Evolutionary conservation across 352 stramenopile genomes (phyloP).

Genomic region (Pythium myriotylum): DNA sequence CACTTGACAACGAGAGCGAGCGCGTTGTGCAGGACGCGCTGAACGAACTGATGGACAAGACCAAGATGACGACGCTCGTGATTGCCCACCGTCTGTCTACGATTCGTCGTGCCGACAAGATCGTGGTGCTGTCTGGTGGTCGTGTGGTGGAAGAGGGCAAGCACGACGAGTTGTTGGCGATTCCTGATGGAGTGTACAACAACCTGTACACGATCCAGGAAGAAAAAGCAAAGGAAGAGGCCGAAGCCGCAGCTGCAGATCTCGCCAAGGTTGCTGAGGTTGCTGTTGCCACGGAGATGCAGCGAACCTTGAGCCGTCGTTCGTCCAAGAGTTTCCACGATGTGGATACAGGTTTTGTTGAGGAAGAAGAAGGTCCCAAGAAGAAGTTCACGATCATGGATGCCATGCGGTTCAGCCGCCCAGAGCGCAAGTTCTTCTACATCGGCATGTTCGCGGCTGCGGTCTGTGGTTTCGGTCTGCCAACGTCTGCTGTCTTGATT

Average conservation of each 20-base stretch:
- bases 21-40: conserved; percentile 47
- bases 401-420: conserved; percentile 28
- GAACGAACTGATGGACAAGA: conserved; percentile 33
- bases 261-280: conserved; percentile 83
- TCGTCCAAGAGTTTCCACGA: conserved; percentile 56
- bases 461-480: conserved; percentile 28
- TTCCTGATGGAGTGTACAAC: conserved; percentile 75
- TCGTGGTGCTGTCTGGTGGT: conserved; percentile 37
- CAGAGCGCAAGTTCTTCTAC: conserved; percentile 43
- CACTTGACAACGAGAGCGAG: conserved; percentile 53
- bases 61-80: conserved; percentile 60
- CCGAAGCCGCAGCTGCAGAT: conserved; percentile 23
- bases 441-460: conserved; percentile 33
- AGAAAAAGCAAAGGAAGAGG: conserved; percentile 3
- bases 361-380: conserved; percentile 28
- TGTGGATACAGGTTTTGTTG: conserved; percentile 29
- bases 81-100: conserved; percentile 57
- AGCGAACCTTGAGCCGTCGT: conserved; percentile 69
- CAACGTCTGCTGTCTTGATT: conserved; percentile 17
- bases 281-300: conserved; percentile 60
- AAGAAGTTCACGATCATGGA: conserved; percentile 37
- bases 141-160: conserved; percentile 40
- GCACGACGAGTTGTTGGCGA: conserved; percentile 40
- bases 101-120: conserved; percentile 52
- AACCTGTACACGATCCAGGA: conserved; percentile 76